Percentiles rank a stretch among this genome's conserved stretches.
Evolutionary conservation across 2,329 filamentous ascomycete species (phyloP).

Genomic region (Cercospora brassicicola): DNA sequence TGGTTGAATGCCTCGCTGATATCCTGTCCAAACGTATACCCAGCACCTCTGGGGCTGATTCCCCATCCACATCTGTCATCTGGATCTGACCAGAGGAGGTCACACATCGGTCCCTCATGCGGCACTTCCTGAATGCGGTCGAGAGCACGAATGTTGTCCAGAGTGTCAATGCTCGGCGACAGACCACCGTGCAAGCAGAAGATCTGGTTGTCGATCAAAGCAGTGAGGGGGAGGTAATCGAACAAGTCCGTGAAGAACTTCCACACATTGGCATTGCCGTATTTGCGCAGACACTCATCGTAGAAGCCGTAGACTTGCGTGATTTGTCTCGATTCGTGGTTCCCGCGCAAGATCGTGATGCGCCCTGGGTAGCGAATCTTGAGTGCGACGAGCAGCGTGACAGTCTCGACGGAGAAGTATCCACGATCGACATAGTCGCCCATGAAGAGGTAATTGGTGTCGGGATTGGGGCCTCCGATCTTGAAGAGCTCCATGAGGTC

Average conservation of each 20-base stretch:
- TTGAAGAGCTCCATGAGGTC: conserved; percentile 99
- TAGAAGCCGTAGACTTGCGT: conserved; percentile 99
- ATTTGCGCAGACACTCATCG: conserved; percentile 97
- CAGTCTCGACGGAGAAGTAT: conserved; percentile 98
- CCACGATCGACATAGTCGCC: conserved; percentile 98
- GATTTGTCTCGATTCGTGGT: conserved; percentile 98
- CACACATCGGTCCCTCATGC: conserved; percentile 97
- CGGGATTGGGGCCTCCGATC: conserved; percentile 95
- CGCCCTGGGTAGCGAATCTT: conserved; percentile 97
- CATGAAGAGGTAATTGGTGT: conserved; percentile 99
- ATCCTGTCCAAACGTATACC: conserved; percentile 76
- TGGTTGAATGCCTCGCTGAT: conserved; percentile 99
- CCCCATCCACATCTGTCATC: conserved; percentile 81
- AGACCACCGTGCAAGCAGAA: conserved; percentile 97
- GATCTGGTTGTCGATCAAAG: conserved; percentile 98
- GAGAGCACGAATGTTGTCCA: conserved; percentile 91
- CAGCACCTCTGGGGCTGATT: conserved; percentile 65
- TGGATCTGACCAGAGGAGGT: conserved; percentile 95
- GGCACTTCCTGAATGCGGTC: conserved; percentile 98
- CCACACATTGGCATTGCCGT: conserved; percentile 98
- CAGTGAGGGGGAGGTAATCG: conserved; percentile 95
- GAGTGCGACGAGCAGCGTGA: conserved; percentile 90
- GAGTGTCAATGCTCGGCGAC: conserved; percentile 91
- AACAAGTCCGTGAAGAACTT: conserved; percentile 99
- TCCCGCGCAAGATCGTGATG: conserved; percentile 97